These are phyloP conservation scores for Ogataea paradorogensis DNA, from an alignment of 805 yeast species.

Conservation along the genomic window DNA sequence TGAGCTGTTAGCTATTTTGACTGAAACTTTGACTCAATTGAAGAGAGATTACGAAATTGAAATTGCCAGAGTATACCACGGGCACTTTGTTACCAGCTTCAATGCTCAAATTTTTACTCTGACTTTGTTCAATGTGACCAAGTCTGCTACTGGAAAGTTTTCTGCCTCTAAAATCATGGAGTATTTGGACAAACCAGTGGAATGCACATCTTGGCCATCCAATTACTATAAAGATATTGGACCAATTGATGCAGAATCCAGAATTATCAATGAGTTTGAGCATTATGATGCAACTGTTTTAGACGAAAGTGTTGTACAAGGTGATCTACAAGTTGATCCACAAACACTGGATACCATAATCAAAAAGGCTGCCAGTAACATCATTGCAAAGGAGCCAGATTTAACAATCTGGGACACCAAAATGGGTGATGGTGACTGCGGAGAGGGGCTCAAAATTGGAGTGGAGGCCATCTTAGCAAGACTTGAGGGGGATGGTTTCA, in stretches of 20 bases:
- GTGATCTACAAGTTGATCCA: conserved; percentile 26
- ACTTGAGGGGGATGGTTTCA: conserved; percentile 24
- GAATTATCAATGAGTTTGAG: conserved; percentile 30
- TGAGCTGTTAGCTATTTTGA: conserved; percentile 32
- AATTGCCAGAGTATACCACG: conserved; percentile 33
- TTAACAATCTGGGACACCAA: conserved; percentile 41
- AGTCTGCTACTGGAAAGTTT: conserved; percentile 26
- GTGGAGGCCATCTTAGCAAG: conserved; percentile 30
- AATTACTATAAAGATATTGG: conserved; percentile 15
- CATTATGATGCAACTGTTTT: conserved; percentile 29
- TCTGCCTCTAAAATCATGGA: conserved; percentile 26
- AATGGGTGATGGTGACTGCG: conserved; percentile 46
- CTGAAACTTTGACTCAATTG: conserved; percentile 26
- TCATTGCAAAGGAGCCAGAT: conserved; percentile 35
- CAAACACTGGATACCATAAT: conserved; percentile 16
- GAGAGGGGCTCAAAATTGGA: conserved; percentile 37
- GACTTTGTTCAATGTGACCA: conserved; percentile 35
- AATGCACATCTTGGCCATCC: conserved; percentile 33
- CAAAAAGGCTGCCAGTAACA: conserved; percentile 29
- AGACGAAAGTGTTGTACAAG: conserved; percentile 1
- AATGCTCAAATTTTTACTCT: conserved; percentile 39
- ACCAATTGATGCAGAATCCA: conserved; percentile 21
- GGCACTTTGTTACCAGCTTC: conserved; percentile 36
- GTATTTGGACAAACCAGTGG: conserved; percentile 33
- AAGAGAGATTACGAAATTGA: conserved; percentile 27